Evolutionary conservation across 192 early-diverging fungal species (phyloP).

Genomic region (Coemansia sp.): DNA sequence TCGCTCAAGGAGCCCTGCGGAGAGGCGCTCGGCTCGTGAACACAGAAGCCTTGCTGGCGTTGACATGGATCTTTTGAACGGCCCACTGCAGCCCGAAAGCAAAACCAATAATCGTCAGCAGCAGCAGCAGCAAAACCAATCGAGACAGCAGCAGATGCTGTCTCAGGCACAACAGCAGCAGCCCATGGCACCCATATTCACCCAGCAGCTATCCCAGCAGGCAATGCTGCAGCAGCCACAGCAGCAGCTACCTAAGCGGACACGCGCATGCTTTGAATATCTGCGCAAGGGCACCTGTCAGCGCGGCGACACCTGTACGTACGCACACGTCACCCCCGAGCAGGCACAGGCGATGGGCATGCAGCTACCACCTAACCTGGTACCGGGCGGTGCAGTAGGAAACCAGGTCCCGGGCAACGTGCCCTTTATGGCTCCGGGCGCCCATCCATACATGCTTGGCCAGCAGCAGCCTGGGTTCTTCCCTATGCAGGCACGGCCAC

Average conservation of each 20-base stretch:
- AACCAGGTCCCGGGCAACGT: constrained; percentile 2
- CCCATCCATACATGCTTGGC: constrained; percentile 10
- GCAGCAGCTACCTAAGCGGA: constrained; percentile 11
- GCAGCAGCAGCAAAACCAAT: constrained; percentile 11
- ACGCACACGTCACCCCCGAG: constrained; percentile 22
- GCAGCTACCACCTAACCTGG: constrained; percentile 7
- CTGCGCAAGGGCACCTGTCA: constrained; percentile 38
- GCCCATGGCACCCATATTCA: no score
- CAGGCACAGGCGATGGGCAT: constrained; percentile 38
- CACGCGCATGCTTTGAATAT: constrained; percentile 35
- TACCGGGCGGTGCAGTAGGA: not conserved
- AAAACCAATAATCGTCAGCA: constrained; percentile 4
- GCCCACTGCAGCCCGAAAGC: constrained; percentile 29
- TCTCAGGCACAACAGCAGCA: constrained; percentile 7
- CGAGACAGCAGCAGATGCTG: constrained; percentile 1
- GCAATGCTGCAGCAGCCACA: constrained; percentile 6
- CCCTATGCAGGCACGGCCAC: constrained; percentile 11
- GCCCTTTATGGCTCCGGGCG: not conserved
- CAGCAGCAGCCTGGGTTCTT: constrained; percentile 5
- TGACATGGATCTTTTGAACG: constrained; percentile 12
- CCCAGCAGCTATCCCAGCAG: constrained; percentile 2
- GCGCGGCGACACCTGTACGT: constrained; percentile 35
- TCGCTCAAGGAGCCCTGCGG: not conserved
- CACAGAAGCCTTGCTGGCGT: not conserved
- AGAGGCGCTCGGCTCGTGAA: not conserved